Evolutionary conservation across 179 eudicot species (phyloP).

Genomic region (Camellia oleifera): DNA sequence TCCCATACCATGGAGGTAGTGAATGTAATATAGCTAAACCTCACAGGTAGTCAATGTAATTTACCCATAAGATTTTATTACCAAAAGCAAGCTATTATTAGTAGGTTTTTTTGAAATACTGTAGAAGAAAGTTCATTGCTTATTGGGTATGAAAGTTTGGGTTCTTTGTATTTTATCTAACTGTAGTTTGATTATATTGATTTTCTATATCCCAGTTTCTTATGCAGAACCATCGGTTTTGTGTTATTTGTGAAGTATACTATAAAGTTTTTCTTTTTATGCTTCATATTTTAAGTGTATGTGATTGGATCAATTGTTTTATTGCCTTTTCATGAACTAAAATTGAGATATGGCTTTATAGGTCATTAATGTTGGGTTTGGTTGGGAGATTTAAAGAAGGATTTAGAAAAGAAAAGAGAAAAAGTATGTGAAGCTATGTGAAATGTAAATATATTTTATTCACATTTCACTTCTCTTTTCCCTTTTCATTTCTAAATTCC

Average conservation of each 20-base stretch:
- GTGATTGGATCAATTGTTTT: not conserved
- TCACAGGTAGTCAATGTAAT: too few relatives aligned
- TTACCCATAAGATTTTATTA: not conserved
- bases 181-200: not conserved
- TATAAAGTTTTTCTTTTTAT: not conserved
- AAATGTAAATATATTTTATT: too few relatives aligned
- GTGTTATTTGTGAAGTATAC: not conserved
- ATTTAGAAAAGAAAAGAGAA: too few relatives aligned
- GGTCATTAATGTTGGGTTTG: conserved; percentile 20
- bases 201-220: not conserved
- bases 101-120: not conserved
- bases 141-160: not conserved
- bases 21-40: too few relatives aligned
- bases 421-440: too few relatives aligned
- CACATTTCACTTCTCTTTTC: too few relatives aligned
- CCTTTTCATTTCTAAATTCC: too few relatives aligned
- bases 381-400: too few relatives aligned
- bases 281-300: not conserved
- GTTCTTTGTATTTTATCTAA: not conserved
- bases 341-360: conserved; percentile 12
- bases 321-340: not conserved
- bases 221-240: not conserved
- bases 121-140: not conserved
- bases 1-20: too few relatives aligned
- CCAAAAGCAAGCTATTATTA: not conserved